Evolutionary conservation across 2,329 filamentous ascomycete species (phyloP).

Genomic region (Gliomastix tumulicola): DNA sequence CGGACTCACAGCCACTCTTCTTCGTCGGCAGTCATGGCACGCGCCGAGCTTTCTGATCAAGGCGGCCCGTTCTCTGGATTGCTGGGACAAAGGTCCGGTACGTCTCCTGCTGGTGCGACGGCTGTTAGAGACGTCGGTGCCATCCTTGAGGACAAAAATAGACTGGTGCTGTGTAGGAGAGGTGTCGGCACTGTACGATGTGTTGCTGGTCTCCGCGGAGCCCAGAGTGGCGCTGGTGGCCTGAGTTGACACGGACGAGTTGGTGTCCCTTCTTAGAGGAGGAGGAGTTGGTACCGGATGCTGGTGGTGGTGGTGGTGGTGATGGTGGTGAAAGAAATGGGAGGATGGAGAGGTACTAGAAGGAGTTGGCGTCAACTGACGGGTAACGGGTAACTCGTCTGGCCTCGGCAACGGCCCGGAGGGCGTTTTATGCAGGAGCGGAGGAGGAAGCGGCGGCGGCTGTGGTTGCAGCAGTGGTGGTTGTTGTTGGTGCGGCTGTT

Average conservation of each 20-base stretch:
- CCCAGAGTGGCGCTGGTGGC: conserved; percentile 34
- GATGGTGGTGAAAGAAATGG: not conserved
- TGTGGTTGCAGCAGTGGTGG: not conserved
- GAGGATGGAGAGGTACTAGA: conserved; percentile 1
- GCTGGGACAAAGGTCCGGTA: conserved; percentile 50
- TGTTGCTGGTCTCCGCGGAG: conserved; percentile 40
- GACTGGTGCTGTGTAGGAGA: conserved; percentile 43
- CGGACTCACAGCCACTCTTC: conserved; percentile 51
- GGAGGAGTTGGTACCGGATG: conserved; percentile 3
- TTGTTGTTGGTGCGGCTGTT: conserved; percentile 11
- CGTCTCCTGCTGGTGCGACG: conserved; percentile 50
- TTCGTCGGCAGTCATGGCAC: conserved; percentile 46
- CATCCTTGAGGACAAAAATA: conserved; percentile 50
- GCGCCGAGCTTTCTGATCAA: conserved; percentile 54
- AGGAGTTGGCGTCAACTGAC: not conserved
- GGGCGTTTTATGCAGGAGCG: not conserved
- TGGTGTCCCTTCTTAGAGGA: conserved; percentile 36
- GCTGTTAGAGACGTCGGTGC: conserved; percentile 43
- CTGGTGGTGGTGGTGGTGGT: not conserved
- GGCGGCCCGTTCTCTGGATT: conserved; percentile 52
- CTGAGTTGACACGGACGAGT: conserved; percentile 45
- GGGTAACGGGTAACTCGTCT: conserved; percentile 1
- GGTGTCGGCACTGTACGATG: conserved; percentile 45
- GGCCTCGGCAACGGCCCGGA: conserved; percentile 3
- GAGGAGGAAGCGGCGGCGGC: conserved; percentile 10